Evolutionary conservation across 1,284 basidiomycete species (phyloP).

Genomic region (Taiwanofungus camphoratus): DNA sequence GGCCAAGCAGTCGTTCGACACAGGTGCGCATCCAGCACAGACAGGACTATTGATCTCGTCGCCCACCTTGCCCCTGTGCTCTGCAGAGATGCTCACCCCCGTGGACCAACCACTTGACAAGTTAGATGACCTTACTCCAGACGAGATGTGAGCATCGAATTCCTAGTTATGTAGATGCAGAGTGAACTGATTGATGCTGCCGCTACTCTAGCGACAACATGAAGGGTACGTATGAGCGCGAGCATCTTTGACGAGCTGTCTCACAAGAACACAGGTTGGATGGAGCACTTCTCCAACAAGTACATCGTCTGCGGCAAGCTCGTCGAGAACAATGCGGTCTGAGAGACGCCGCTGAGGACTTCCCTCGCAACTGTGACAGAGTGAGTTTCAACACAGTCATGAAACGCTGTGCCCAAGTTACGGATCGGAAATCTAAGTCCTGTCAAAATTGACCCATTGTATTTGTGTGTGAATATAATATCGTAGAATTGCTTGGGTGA

Average conservation of each 20-base stretch:
- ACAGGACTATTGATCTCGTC: background rate
- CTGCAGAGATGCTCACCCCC: constrained; percentile 82
- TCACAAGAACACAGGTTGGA: constrained; percentile 58
- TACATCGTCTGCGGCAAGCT: constrained; percentile 83
- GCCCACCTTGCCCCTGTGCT: no score
- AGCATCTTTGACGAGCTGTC: background rate
- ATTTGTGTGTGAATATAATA: no score
- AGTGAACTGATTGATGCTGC: constrained; percentile 9
- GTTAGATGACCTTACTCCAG: constrained; percentile 67
- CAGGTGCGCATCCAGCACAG: constrained; percentile 47
- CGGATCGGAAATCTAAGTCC: no score
- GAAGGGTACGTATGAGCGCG: constrained; percentile 46
- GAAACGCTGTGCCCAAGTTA: no score
- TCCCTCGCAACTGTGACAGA: no score
- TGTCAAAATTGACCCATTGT: no score
- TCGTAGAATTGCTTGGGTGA: no score
- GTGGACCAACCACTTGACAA: constrained; percentile 84
- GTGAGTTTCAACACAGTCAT: no score
- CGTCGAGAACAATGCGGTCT: constrained; percentile 57
- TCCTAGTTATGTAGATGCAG: background rate
- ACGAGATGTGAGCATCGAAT: constrained; percentile 70
- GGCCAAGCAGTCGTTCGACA: constrained; percentile 95
- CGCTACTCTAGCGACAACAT: constrained; percentile 72
- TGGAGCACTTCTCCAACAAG: constrained; percentile 85
- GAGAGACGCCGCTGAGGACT: no score